Conservation (phyloP, 2,329 filamentous ascomycete genomes). For the Blastomyces emzantsi region DNA sequence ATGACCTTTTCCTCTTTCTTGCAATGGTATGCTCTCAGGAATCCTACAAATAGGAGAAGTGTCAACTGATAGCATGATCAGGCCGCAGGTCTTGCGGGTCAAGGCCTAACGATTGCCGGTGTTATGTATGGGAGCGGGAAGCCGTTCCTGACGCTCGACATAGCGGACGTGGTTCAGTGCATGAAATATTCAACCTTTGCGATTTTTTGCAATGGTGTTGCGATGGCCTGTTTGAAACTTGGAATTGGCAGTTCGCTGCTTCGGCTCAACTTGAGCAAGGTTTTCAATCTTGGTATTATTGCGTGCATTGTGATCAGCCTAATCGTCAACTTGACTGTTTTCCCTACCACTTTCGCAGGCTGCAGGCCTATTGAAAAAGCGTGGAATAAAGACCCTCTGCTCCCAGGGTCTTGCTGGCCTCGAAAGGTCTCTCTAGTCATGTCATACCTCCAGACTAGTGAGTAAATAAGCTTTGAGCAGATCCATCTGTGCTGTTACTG, state of each 20-base stretch:
- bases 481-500: not conserved
- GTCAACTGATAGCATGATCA: not conserved
- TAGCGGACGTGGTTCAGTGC: not conserved
- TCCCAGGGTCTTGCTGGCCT: not conserved
- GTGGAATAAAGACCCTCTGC: not conserved
- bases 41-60: not conserved
- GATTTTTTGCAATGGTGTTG: conserved; percentile 2
- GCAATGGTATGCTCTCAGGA: not conserved
- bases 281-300: not conserved
- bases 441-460: conserved; percentile 5
- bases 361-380: not conserved
- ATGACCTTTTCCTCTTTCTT: conserved; percentile 1
- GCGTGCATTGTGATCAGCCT: conserved; percentile 2
- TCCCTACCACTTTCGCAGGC: conserved; percentile 1
- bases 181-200: conserved; percentile 1
- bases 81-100: conserved; percentile 2
- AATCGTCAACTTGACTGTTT: conserved; percentile 3
- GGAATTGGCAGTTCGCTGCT: conserved; percentile 1
- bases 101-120: conserved; percentile 4
- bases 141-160: conserved; percentile 1
- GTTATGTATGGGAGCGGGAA: not conserved
- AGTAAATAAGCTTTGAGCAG: not conserved
- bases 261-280: conserved; percentile 2
- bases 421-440: conserved; percentile 1
- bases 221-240: conserved; percentile 1